Base-by-base conservation (phyloP, 257 asterid species). In the Vinca minor region DNA sequence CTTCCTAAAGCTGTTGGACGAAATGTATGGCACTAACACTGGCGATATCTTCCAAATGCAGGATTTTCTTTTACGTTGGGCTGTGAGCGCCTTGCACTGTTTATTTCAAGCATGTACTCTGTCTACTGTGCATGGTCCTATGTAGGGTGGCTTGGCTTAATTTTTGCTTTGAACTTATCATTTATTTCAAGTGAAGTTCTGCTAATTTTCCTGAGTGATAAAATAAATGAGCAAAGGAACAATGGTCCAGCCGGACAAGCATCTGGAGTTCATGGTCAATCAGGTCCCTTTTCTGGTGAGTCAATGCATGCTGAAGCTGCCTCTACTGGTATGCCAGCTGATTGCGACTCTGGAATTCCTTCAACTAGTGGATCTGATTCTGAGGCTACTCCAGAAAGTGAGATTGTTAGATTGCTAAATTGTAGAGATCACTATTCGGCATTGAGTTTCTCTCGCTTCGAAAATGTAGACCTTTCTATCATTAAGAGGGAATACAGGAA, bases 131-230 rank as follows among this genome's bases (percentile, higher is more conserved):
- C 91, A 26, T 85, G 95, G 91, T 76, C 69, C 47, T 85, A 81
- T 74, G 94, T 85, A 50, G 98, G 98, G 59, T 87, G 87, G 89
- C 71, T 84, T 67, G 96, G 97, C 45, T 69, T 93, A 72, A 53
- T 79, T 61, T 63, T 81, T 71, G 89, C 85, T 64, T 79, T 89
- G 77, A 89, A 93, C 77, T 76, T 93, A 58, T 85, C 96, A 31
- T 93, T 93, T 78, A 70, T 87, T 67, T 89, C 97, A 62, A 89
- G 95, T 63, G 98, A 93, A 69, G 83, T 77, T 66, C 82, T 89
- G 69, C 79, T 84, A 62, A 87, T 70, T 73, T 68, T 85, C 81
- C 77, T 87, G 80, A 82, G 83, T 73, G 84, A 84, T 73, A 74
- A 79, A 48, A 72, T 84, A 56, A 74, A 77, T 26, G 95, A 86